These are phyloP conservation scores for Sutorius eximius DNA, from an alignment of 1,284 basidiomycete species.

Conservation along the genomic window DNA sequence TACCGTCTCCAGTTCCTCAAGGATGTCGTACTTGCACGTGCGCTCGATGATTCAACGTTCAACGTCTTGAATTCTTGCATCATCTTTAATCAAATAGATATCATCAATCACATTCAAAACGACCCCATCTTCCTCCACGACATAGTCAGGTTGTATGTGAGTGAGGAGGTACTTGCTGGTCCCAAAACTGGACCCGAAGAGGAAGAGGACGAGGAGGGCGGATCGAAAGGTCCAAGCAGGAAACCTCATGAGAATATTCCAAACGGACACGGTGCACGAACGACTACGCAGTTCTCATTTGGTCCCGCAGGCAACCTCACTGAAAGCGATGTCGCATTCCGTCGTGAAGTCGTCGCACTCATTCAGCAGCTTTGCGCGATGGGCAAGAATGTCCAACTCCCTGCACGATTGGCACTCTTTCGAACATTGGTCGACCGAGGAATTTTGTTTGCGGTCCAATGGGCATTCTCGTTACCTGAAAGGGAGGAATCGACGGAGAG, in stretches of 20 bases:
- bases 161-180: constrained; percentile 55
- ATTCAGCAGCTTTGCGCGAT: constrained; percentile 92
- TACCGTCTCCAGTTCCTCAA: constrained; percentile 97
- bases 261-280: constrained; percentile 27
- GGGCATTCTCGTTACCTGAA: constrained; percentile 69
- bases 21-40: constrained; percentile 94
- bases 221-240: constrained; percentile 24
- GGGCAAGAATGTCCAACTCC: constrained; percentile 95
- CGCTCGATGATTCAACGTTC: constrained; percentile 95
- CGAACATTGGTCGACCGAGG: constrained; percentile 88
- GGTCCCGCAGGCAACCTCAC: constrained; percentile 51
- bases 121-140: constrained; percentile 77
- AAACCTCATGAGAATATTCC: constrained; percentile 35
- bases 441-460: constrained; percentile 87
- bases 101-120: constrained; percentile 86
- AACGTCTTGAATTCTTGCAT: constrained; percentile 96
- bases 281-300: constrained; percentile 45
- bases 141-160: constrained; percentile 77
- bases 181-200: constrained; percentile 34
- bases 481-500: constrained; percentile 44
- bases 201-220: constrained; percentile 29
- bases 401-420: constrained; percentile 85
- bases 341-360: constrained; percentile 79
- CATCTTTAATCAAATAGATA: constrained; percentile 99
- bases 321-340: constrained; percentile 51